Evolutionary conservation across 495 filamentous ascomycete species (phyloP).

Genomic region (Chaetomium cochliodes): DNA sequence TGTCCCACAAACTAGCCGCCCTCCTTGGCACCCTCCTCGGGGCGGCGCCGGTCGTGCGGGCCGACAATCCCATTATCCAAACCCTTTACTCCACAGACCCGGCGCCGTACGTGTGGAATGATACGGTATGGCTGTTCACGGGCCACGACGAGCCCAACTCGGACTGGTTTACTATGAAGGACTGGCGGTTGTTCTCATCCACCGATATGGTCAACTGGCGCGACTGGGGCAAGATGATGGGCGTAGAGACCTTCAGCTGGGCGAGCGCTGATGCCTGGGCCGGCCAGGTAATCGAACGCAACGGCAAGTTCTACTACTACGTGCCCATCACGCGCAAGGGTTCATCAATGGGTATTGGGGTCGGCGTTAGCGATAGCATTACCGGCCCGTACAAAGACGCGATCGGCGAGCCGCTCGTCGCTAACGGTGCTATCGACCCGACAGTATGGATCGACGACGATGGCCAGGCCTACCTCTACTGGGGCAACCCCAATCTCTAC

Average conservation of each 20-base stretch:
- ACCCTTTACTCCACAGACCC: neutral
- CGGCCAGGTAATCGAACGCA: neutral
- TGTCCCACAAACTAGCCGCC: neutral
- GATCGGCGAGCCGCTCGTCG: neutral
- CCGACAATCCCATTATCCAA: slow-evolving; percentile 3
- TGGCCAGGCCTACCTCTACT: slow-evolving; percentile 3
- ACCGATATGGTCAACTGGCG: slow-evolving; percentile 5
- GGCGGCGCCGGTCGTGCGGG: neutral
- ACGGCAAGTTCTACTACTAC: neutral
- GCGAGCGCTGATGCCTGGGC: slow-evolving; percentile 1
- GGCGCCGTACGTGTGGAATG: slow-evolving; percentile 1
- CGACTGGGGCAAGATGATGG: neutral
- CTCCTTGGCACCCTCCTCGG: neutral
- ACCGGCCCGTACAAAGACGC: neutral
- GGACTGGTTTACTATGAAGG: neutral
- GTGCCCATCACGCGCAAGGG: neutral
- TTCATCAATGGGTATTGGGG: neutral
- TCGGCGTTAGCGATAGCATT: neutral
- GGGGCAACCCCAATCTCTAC: neutral
- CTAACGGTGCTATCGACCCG: neutral
- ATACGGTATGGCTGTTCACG: neutral
- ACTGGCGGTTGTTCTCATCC: neutral
- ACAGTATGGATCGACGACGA: neutral
- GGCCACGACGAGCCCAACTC: neutral
- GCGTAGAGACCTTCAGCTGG: neutral